Percentiles rank a stretch among this genome's conserved stretches.
phyloP scores from a whole-genome alignment of 192 early-diverging fungal species.

The Coemansia sp. region DNA sequence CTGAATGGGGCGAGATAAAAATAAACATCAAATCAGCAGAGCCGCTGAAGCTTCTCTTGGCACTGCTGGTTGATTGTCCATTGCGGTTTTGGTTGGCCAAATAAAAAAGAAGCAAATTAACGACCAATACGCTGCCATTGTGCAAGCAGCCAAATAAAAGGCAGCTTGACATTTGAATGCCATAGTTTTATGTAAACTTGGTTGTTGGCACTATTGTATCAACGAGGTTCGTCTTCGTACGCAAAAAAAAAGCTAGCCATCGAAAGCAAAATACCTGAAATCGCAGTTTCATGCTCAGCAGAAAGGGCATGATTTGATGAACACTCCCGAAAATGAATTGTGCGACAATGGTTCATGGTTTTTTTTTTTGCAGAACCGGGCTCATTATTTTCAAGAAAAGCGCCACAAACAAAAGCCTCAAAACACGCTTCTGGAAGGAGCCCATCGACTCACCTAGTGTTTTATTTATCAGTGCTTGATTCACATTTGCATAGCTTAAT shows the following conservation, averaged over 20 bases:
- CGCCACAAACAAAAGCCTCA: constrained; percentile 7
- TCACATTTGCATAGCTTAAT: too few species aligned
- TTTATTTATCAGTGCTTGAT: too few species aligned
- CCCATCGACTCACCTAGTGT: too few species aligned
- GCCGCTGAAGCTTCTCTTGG: background rate
- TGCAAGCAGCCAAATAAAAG: background rate
- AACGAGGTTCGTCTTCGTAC: background rate
- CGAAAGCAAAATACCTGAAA: background rate
- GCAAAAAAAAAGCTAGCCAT: background rate
- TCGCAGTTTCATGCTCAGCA: too few species aligned
- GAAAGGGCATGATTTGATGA: background rate
- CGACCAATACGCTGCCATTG: background rate
- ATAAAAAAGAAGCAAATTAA: background rate
- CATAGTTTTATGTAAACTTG: background rate
- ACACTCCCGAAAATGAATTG: background rate
- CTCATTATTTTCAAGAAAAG: background rate
- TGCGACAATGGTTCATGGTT: background rate
- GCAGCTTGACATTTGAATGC: background rate
- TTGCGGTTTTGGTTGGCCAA: background rate
- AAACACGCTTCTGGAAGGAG: too few species aligned
- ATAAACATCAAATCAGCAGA: too few species aligned
- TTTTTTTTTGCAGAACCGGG: background rate
- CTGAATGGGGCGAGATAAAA: too few species aligned
- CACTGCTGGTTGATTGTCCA: background rate
- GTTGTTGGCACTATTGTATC: background rate